These are phyloP conservation scores for Saccharum spontaneum DNA, from an alignment of 176 grass and related monocot species.

Conservation along the genomic window DNA sequence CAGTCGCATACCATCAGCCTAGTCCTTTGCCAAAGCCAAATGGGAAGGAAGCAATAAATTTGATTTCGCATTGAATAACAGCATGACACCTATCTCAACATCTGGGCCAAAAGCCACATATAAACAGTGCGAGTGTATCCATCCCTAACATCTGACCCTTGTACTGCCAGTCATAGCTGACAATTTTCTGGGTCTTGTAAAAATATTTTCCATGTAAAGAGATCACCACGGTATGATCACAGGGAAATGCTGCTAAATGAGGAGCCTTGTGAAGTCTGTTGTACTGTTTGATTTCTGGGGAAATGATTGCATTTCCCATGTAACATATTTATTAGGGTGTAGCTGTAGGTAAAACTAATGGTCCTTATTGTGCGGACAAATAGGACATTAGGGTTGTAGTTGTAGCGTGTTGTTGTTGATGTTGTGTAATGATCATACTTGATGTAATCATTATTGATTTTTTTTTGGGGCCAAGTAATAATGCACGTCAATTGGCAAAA, in stretches of 20 bases:
- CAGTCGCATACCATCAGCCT: constrained; percentile 25
- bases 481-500: constrained; percentile 20
- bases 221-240: not conserved
- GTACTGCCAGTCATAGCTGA: not conserved
- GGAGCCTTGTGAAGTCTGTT: constrained; percentile 32
- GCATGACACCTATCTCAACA: not conserved
- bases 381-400: constrained; percentile 38
- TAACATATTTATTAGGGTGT: constrained; percentile 49
- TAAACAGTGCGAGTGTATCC: not conserved
- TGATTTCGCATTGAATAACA: constrained; percentile 25
- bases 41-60: constrained; percentile 51
- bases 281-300: constrained; percentile 30
- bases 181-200: constrained; percentile 5
- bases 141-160: constrained; percentile 15
- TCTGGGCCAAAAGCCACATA: constrained; percentile 3
- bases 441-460: constrained; percentile 38
- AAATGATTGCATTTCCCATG: constrained; percentile 35
- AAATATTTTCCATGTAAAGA: constrained; percentile 24
- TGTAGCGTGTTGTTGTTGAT: constrained; percentile 32
- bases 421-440: constrained; percentile 40
- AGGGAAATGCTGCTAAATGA: not conserved
- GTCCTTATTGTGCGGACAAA: constrained; percentile 22
- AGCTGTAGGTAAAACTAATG: constrained; percentile 51
- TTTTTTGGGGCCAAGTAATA: constrained; percentile 41
- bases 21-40: constrained; percentile 49